Base-by-base conservation (phyloP, 129 eudicot species). In the Artemisia argyi region DNA sequence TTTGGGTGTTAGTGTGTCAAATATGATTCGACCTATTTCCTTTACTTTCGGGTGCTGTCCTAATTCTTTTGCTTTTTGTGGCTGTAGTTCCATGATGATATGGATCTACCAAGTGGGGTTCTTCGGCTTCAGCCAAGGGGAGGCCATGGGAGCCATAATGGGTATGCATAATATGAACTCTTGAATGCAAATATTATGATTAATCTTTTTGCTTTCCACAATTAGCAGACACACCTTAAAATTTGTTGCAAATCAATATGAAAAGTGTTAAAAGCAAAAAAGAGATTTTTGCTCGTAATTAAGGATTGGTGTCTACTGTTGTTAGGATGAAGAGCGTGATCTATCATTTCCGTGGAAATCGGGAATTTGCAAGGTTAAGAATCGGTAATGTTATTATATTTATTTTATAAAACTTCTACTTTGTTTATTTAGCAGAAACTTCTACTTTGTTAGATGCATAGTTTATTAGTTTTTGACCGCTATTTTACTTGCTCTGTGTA, bases 31-130 rank as follows among this genome's bases (percentile, higher is more conserved):
- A 68, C 50, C 46, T 39, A 39, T 39, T 39, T 1, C 2, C 2
- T 7, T 7, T 7, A 6, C 46, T 39, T 2, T 39, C 3, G 18
- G 62, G 46, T 49, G 7, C 5, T 68, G 9, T 17, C 24, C 5
- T 65, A 63, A 54, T n/a, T 55, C 10, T 55, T 62, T 78, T 28
- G 46, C 56, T 67, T 55, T 18, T 69, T 71, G 74, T 49, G 65
- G 52, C 8, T 79, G 68, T 79, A 87, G 97, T 78, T 88, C 58
- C 93, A 91, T 70, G 96, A 91, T 78, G 97, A 91, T 84, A 84
- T 91, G 93, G 84, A 79, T 82, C 77, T 91, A 79, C 96, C 96
- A 58, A 84, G 93, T 72, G 97, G 97, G 63, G 96, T 88, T 62
- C 96, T 91, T 84, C 97, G 91, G 60, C 89, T 91, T 66, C 81